Evolutionary conservation across 148 eudicot genomes (phyloP), one percentile per base, ranked within the genome.

Genomic region (Spergularia marina): DNA sequence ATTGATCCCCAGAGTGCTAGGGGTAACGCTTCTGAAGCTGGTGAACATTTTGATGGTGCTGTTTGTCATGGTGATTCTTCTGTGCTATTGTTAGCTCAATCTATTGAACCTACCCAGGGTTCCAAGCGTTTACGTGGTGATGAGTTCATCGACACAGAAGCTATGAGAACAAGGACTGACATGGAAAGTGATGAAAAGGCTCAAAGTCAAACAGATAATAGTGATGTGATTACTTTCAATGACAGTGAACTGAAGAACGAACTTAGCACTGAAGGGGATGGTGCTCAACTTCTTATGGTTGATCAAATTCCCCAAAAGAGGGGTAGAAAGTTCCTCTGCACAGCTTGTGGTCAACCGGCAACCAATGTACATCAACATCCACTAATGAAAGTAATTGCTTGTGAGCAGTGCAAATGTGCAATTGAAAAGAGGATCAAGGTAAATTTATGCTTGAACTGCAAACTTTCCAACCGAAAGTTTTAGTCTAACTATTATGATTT

Each of bases 341-440:
- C 97, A 39, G 94, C 85, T 73, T 92, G 97, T 77, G 78, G 78
- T 74, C 82, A 83, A 78, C 74, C 77, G 57, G 73, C 84, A 39
- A 74, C 65, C 71, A 85, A 84, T 74, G 82, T 85, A 56, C 81
- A 83, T 67, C 68, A 80, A 49, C 97, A 92, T 84, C 97, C 94
- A 51, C 79, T 88, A 80, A 17, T 92, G 40, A 85, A 84, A 79
- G 97, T 92, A 40, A 78, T 90, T 73, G 85, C 87, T 73, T 92
- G 97, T 61, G 64, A 80, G 81, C 83, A 76, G 53, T 92, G 97
- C 87, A 88, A 84, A 84, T 76, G 68, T 70, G 68, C 55, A 51
- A 65, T 90, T 61, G 87, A 92, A 82, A 76, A 73, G 40, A 92
- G 81, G 83, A 88, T 78, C 81, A 82, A 76, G 68, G 72, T 73